Evolutionary conservation across 208 protist genomes (phyloP).

Genomic region (Novymonas esmeraldas): DNA sequence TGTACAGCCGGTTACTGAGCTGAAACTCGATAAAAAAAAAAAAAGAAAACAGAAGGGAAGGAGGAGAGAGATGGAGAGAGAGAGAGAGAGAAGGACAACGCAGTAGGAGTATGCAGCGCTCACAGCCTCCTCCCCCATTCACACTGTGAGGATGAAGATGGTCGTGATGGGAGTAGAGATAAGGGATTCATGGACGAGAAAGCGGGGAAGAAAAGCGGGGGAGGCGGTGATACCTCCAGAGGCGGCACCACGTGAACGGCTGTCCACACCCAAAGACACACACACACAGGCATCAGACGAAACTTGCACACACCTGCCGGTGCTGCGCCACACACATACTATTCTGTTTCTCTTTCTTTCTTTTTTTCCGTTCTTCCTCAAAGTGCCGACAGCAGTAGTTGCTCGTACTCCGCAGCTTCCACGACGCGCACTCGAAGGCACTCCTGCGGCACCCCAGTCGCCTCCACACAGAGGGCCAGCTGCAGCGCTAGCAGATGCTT

Average conservation of each 20-base stretch:
- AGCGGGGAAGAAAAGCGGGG: not conserved
- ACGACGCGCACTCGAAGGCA: conserved; percentile 49
- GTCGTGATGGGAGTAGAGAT: no score
- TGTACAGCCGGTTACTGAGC: no score
- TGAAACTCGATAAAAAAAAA: not conserved
- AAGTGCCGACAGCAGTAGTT: conserved; percentile 22
- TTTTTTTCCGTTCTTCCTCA: not conserved
- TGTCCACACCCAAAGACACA: no score
- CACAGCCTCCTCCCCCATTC: not conserved
- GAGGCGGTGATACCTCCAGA: no score
- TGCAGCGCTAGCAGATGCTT: conserved; percentile 87
- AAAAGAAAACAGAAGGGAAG: not conserved
- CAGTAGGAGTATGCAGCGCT: not conserved
- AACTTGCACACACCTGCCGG: not conserved
- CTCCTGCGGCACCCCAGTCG: conserved; percentile 51
- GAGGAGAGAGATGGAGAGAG: not conserved
- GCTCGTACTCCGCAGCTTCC: conserved; percentile 23
- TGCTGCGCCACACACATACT: not conserved
- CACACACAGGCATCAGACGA: no score
- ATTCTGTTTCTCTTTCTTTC: not conserved
- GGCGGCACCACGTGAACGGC: no score
- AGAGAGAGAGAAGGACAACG: not conserved
- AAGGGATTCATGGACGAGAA: no score
- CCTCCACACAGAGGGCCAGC: conserved; percentile 62
- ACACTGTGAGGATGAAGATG: not conserved